Base-by-base conservation (phyloP, 768 basidiomycete species). In the Pisolithus tinctorius region DNA sequence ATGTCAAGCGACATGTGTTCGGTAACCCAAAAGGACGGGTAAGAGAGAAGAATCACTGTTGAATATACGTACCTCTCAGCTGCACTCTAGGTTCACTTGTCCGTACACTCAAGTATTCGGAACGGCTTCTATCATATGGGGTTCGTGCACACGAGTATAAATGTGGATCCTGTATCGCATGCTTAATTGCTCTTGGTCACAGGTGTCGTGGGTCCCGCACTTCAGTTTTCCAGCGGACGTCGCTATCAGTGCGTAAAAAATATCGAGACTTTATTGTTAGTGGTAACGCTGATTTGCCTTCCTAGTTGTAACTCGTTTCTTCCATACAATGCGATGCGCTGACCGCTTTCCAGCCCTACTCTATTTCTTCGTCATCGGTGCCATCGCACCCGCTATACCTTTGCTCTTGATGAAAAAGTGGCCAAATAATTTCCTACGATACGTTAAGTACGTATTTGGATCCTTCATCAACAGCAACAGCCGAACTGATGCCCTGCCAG, bases 281-380 rank as follows among this genome's bases (percentile, higher is more conserved):
- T 44, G 23, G 44, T 8, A n/a, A 16, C 38, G 27, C 50, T 69
- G 55, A 72, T 26, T 26, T 4, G 39, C 11, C 23, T 25, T 5
- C 14, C 10, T 23, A 55, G 58, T 45, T 39, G 63, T 61, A 57
- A 50, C 5, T 25, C 40, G 56, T 29, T 51, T 59, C 43, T 55
- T 61, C 16, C 49, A 45, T 34, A 44, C 48, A 36, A 17, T n/a
- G 37, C 49, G 29, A 26, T 23, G 6, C 16, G 4, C 71, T 67
- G 65, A 75, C 26, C 45, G 10, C n/a, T 53, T 43, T 34, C 1
- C 23, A 79, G 82, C 75, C 4, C 67, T 90, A 20, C 63, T 79
- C 16, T 82, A 80, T 52, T 89, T 88, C 69, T 91, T 92, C 72
- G 67, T 87, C 46, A 71, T 85, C 40, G 89, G 90, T 27, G 81